phyloP scores from a whole-genome alignment of 768 basidiomycete genomes.

The Tylopilus intermedius region DNA sequence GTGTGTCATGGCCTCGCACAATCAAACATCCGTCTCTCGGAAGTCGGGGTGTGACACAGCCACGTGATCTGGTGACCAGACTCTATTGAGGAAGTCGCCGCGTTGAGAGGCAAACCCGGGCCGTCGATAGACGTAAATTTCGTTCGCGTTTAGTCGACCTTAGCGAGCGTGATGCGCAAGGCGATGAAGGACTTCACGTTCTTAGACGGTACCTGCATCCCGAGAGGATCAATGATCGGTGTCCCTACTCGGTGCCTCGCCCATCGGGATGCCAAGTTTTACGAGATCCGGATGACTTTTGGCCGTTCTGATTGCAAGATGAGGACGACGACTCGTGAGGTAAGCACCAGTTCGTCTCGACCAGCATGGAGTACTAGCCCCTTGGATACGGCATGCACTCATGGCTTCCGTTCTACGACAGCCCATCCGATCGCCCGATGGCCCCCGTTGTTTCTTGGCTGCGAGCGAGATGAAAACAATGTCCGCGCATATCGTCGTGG shows the following conservation, averaged over 20 bases:
- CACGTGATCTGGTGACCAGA: no score
- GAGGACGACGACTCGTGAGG: neutral
- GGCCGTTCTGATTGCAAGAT: neutral
- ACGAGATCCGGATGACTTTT: neutral
- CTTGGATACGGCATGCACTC: neutral
- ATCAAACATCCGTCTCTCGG: slow-evolving; percentile 9
- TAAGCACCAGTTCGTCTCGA: neutral
- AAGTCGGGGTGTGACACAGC: no score
- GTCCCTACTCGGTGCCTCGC: neutral
- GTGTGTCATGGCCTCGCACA: no score
- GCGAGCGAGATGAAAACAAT: slow-evolving; percentile 42
- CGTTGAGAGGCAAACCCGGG: no score
- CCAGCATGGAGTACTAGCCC: neutral
- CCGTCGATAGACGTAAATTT: no score
- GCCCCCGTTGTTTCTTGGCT: slow-evolving; percentile 38
- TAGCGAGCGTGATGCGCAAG: neutral
- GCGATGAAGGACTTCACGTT: neutral
- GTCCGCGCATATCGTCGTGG: slow-evolving; percentile 39
- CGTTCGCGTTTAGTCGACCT: no score
- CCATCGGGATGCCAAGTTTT: neutral
- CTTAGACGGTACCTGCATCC: neutral
- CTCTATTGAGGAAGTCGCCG: no score
- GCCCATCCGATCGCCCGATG: neutral
- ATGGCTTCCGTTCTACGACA: neutral
- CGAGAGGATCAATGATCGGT: neutral